A percentile compares a stretch with the other conserved stretches of the same genome.
Evolutionary conservation across 495 filamentous ascomycete genomes (phyloP).

Genomic region (Tuber borchii): DNA sequence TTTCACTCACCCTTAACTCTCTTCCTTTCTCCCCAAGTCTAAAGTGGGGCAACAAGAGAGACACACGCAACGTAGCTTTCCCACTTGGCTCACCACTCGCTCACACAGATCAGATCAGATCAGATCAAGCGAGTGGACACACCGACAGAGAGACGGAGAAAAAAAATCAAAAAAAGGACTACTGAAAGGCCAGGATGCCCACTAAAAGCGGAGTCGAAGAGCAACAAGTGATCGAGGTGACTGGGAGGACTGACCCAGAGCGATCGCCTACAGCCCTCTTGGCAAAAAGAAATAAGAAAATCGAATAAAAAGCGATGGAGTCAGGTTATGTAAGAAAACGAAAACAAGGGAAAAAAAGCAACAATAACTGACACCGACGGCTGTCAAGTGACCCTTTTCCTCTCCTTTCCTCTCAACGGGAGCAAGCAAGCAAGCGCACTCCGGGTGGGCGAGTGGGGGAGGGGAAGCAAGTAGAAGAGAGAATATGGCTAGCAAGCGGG

Average conservation of each 20-base stretch:
- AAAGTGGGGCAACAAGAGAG: constrained; percentile 4
- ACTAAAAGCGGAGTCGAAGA: constrained; percentile 12
- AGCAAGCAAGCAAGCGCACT: background rate
- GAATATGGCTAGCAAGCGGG: background rate
- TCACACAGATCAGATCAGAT: constrained; percentile 6
- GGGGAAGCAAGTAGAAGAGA: background rate
- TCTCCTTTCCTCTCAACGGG: background rate
- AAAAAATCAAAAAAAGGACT: background rate
- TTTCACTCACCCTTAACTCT: background rate
- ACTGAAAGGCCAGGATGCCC: constrained; percentile 4
- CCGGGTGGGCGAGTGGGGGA: background rate
- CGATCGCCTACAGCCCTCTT: constrained; percentile 27
- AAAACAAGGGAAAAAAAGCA: constrained; percentile 4
- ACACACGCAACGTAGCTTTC: constrained; percentile 2
- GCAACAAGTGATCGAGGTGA: constrained; percentile 23
- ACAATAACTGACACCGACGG: constrained; percentile 11
- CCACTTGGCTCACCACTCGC: constrained; percentile 5
- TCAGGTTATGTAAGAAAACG: constrained; percentile 20
- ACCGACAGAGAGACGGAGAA: background rate
- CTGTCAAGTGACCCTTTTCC: constrained; percentile 18
- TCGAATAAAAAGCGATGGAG: background rate
- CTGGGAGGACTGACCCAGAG: constrained; percentile 26
- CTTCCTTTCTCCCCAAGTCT: background rate
- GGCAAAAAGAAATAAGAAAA: constrained; percentile 6
- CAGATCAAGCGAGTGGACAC: constrained; percentile 1